Percentiles rank a stretch among this genome's conserved stretches.
phyloP scores from a whole-genome alignment of 2,329 filamentous ascomycete genomes.

The Dactylellina cionopaga region DNA sequence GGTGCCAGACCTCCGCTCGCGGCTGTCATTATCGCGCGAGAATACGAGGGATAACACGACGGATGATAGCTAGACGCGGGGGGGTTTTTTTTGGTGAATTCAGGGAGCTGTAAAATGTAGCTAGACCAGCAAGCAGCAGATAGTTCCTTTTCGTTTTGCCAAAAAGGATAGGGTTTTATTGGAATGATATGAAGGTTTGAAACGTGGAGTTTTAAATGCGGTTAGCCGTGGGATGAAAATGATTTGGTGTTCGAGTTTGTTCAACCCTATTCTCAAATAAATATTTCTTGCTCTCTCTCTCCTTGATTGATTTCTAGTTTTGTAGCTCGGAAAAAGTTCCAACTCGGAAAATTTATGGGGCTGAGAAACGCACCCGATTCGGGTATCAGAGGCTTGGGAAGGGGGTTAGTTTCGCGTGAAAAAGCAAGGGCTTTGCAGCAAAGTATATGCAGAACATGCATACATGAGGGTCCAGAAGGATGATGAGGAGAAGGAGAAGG shows the following conservation, averaged over 20 bases:
- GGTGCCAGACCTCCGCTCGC: constrained; percentile 18
- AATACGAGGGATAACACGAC: no score
- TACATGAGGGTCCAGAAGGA: not conserved
- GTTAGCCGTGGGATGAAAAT: no score
- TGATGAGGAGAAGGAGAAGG: not conserved
- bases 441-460: not conserved
- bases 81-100: not conserved
- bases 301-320: no score
- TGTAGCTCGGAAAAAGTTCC: no score
- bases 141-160: not conserved
- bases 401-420: constrained; percentile 7
- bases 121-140: no score
- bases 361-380: no score
- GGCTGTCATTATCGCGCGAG: constrained; percentile 9
- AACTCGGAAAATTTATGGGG: no score
- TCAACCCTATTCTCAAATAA: no score
- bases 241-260: no score
- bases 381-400: no score
- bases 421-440: constrained; percentile 5
- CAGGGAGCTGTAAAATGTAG: not conserved
- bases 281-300: no score
- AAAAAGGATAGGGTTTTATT: not conserved
- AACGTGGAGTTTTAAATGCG: constrained; percentile 17
- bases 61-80: not conserved
- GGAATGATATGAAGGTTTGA: not conserved